These are phyloP conservation scores for Heliocybe sulcata DNA, from an alignment of 1,284 basidiomycete species.

Conservation along the genomic window DNA sequence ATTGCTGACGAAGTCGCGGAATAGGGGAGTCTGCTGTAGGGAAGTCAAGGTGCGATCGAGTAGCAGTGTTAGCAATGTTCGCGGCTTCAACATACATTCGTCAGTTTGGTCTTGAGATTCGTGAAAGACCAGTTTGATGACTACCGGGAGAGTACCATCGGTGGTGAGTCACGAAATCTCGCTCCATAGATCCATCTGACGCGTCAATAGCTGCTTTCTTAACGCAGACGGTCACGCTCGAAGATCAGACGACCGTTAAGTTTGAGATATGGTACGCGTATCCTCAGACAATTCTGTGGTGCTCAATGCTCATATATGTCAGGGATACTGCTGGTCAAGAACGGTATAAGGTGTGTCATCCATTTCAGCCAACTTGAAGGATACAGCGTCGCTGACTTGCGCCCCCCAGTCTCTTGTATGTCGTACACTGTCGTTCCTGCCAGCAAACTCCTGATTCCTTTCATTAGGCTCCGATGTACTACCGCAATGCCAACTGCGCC, in stretches of 20 bases:
- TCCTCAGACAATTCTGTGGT: slow-evolving; percentile 7
- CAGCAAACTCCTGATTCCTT: slow-evolving; percentile 7
- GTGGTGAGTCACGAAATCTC: slow-evolving; percentile 40
- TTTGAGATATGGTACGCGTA: slow-evolving; percentile 89
- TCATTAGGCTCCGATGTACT: slow-evolving; percentile 86
- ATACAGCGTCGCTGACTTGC: slow-evolving; percentile 7
- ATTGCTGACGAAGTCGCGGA: slow-evolving; percentile 4
- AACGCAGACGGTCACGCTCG: slow-evolving; percentile 90
- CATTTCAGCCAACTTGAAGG: slow-evolving; percentile 6
- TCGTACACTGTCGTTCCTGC: slow-evolving; percentile 7
- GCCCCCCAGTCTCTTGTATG: slow-evolving; percentile 19
- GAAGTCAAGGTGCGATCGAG: slow-evolving; percentile 74
- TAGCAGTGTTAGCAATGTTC: background rate
- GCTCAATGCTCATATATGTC: background rate
- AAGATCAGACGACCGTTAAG: slow-evolving; percentile 89
- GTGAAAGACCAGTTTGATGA: slow-evolving; percentile 98
- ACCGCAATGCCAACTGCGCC: slow-evolving; percentile 84
- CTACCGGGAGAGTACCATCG: slow-evolving; percentile 89
- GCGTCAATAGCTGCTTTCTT: slow-evolving; percentile 77
- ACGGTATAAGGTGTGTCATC: slow-evolving; percentile 71
- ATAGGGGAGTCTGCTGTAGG: slow-evolving; percentile 95
- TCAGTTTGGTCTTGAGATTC: slow-evolving; percentile 87
- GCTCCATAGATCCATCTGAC: slow-evolving; percentile 1
- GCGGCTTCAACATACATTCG: background rate
- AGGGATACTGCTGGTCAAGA: slow-evolving; percentile 94